Evolutionary conservation across 2,329 filamentous ascomycete genomes (phyloP).

Genomic region (Clonostachys rosea): DNA sequence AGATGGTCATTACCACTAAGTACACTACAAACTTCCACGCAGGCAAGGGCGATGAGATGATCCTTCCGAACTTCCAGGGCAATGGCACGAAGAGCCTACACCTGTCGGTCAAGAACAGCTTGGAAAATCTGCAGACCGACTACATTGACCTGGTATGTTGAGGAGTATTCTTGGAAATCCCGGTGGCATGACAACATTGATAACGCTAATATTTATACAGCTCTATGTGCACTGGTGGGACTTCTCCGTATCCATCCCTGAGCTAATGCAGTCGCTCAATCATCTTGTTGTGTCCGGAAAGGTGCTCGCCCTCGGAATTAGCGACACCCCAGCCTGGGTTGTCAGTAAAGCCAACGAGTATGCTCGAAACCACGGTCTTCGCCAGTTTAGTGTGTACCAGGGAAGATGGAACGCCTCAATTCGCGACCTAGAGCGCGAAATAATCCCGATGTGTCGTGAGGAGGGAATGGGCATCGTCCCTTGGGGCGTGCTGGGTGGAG

Average conservation of each 20-base stretch:
- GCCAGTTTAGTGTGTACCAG: slow-evolving; percentile 15
- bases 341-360: slow-evolving; percentile 15
- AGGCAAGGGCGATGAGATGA: slow-evolving; percentile 21
- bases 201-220: not conserved
- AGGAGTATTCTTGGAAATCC: slow-evolving; percentile 6
- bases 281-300: slow-evolving; percentile 12
- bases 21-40: slow-evolving; percentile 49
- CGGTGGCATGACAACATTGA: not conserved
- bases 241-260: slow-evolving; percentile 10
- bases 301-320: slow-evolving; percentile 16
- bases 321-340: slow-evolving; percentile 17
- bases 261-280: slow-evolving; percentile 16
- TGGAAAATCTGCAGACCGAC: slow-evolving; percentile 29
- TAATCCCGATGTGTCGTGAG: slow-evolving; percentile 14
- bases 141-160: slow-evolving; percentile 12
- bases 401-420: slow-evolving; percentile 12
- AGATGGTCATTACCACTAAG: slow-evolving; percentile 64
- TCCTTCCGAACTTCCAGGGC: slow-evolving; percentile 28
- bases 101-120: slow-evolving; percentile 28
- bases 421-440: slow-evolving; percentile 15
- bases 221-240: slow-evolving; percentile 20
- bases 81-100: slow-evolving; percentile 29
- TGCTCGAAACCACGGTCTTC: slow-evolving; percentile 11
- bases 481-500: slow-evolving; percentile 43
- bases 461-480: slow-evolving; percentile 36